Evolutionary conservation across 768 basidiomycete genomes (phyloP).

Genomic region (Phylloporus scabripes): DNA sequence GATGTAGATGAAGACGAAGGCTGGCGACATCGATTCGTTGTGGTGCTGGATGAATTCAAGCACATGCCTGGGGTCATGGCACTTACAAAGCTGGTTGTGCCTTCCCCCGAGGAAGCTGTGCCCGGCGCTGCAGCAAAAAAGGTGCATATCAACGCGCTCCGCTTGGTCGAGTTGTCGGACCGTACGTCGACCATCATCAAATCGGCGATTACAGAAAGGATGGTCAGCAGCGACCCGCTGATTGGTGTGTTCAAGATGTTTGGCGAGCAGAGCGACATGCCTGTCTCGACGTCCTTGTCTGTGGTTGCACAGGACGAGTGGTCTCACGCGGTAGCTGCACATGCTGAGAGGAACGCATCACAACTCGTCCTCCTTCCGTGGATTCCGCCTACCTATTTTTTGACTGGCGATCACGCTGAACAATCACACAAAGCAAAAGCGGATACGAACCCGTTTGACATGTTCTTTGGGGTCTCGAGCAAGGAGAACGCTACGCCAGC

Average conservation of each 20-base stretch:
- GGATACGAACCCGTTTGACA: slow-evolving; percentile 67
- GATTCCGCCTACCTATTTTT: slow-evolving; percentile 43
- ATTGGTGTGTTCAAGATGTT: slow-evolving; percentile 75
- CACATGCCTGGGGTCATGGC: slow-evolving; percentile 89
- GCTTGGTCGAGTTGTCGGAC: slow-evolving; percentile 83
- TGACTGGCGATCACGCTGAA: slow-evolving; percentile 29
- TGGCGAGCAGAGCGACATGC: slow-evolving; percentile 60
- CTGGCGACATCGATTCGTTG: slow-evolving; percentile 50
- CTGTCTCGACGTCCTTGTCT: slow-evolving; percentile 62
- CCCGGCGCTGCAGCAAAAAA: neutral
- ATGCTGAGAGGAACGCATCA: slow-evolving; percentile 49
- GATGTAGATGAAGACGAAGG: slow-evolving; percentile 2
- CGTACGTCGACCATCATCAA: slow-evolving; percentile 85
- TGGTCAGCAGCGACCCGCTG: slow-evolving; percentile 67
- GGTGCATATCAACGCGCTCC: slow-evolving; percentile 61
- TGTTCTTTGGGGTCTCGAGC: slow-evolving; percentile 57
- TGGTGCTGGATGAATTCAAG: slow-evolving; percentile 89
- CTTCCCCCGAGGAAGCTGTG: slow-evolving; percentile 14
- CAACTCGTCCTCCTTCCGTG: slow-evolving; percentile 86
- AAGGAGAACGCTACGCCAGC: slow-evolving; percentile 47
- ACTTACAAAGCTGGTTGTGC: slow-evolving; percentile 73
- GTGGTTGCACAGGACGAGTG: slow-evolving; percentile 77
- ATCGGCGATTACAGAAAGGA: slow-evolving; percentile 65
- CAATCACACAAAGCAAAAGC: slow-evolving; percentile 1
- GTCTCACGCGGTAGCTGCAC: slow-evolving; percentile 55